A percentile compares a stretch with the other conserved stretches of the same genome.
phyloP scores from a whole-genome alignment of 345 rosid genomes.

The Populus pruinosa region DNA sequence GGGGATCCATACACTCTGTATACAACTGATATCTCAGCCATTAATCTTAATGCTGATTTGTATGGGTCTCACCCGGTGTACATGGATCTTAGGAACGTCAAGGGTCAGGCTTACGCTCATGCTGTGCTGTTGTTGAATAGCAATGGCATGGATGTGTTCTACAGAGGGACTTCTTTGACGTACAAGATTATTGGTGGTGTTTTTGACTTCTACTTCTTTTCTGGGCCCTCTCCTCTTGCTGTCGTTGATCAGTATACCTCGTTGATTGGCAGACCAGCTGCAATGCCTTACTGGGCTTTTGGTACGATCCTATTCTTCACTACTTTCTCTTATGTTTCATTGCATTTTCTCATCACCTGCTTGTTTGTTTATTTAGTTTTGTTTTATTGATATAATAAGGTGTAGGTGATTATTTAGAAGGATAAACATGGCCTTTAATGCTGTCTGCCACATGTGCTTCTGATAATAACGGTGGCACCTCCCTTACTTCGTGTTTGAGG shows the following conservation, averaged over 20 bases:
- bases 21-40: slow-evolving; percentile 80
- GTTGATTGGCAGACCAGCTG: slow-evolving; percentile 89
- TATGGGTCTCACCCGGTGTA: slow-evolving; percentile 95
- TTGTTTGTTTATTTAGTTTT: background rate
- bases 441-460: background rate
- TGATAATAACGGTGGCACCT: too few species aligned
- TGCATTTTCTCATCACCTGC: background rate
- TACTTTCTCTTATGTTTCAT: background rate
- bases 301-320: slow-evolving; percentile 43
- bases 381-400: background rate
- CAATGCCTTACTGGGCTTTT: slow-evolving; percentile 98
- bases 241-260: slow-evolving; percentile 86
- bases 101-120: slow-evolving; percentile 60
- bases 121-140: slow-evolving; percentile 81
- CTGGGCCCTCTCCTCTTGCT: slow-evolving; percentile 71
- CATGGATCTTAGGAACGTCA: slow-evolving; percentile 90
- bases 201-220: slow-evolving; percentile 80
- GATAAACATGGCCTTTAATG: background rate
- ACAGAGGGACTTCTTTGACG: slow-evolving; percentile 74
- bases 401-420: background rate
- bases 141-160: slow-evolving; percentile 96
- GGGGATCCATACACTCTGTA: slow-evolving; percentile 91
- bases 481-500: background rate
- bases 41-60: slow-evolving; percentile 76
- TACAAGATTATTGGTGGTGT: slow-evolving; percentile 94